Evolutionary conservation across 768 basidiomycete species (phyloP).

Genomic region (Botryobasidium botryosum): DNA sequence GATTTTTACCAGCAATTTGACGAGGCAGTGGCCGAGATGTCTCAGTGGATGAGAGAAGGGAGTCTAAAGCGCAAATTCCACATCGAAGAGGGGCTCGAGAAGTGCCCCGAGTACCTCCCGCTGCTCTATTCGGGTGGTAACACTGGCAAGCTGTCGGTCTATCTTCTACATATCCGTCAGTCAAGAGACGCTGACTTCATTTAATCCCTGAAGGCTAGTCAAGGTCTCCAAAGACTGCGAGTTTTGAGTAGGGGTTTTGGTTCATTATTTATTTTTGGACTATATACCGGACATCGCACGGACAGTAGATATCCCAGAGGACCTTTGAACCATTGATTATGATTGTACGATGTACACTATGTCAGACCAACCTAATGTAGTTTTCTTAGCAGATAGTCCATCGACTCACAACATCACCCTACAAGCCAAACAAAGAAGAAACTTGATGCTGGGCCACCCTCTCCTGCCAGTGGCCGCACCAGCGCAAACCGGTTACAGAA

Average conservation of each 20-base stretch:
- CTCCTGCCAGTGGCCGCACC: too few relatives aligned
- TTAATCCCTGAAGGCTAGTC: neutral
- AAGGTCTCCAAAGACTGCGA: neutral
- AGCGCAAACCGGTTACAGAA: too few relatives aligned
- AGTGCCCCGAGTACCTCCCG: slow-evolving; percentile 50
- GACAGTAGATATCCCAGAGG: too few relatives aligned
- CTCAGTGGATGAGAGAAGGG: slow-evolving; percentile 41
- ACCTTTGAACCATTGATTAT: too few relatives aligned
- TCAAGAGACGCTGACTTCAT: neutral
- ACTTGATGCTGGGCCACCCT: too few relatives aligned
- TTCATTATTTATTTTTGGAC: too few relatives aligned
- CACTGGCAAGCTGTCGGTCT: slow-evolving; percentile 49
- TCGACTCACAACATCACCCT: too few relatives aligned
- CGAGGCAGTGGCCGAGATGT: slow-evolving; percentile 39
- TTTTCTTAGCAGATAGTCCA: too few relatives aligned
- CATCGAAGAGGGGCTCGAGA: slow-evolving; percentile 55
- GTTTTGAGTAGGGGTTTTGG: neutral
- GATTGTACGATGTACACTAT: too few relatives aligned
- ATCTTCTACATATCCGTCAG: neutral
- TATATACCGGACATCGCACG: too few relatives aligned
- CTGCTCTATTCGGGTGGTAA: slow-evolving; percentile 64
- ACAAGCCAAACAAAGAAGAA: too few relatives aligned
- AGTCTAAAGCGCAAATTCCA: slow-evolving; percentile 66
- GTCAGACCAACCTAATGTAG: too few relatives aligned
- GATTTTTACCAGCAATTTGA: slow-evolving; percentile 53